Evolutionary conservation across 805 yeast species (phyloP).

Genomic region (Saturnispora hagleri): DNA sequence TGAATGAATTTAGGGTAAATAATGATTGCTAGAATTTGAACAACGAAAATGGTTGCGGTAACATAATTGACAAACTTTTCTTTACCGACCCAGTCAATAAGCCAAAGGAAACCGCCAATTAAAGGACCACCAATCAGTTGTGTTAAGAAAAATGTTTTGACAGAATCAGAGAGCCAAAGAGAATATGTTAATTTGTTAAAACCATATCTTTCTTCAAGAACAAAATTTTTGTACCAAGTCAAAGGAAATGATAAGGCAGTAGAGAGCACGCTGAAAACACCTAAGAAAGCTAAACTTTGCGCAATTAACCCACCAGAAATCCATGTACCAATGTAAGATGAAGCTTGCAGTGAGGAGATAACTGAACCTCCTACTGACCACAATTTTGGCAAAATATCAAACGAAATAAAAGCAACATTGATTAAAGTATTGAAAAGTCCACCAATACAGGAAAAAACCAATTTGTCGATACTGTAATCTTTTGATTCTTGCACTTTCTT

Average conservation of each 20-base stretch:
- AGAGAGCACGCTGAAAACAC: slow-evolving; percentile 40
- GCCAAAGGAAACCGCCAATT: slow-evolving; percentile 65
- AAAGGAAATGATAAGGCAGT: slow-evolving; percentile 56
- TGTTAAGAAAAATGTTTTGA: slow-evolving; percentile 51
- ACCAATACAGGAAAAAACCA: slow-evolving; percentile 53
- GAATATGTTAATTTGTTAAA: slow-evolving; percentile 76
- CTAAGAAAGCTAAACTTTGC: slow-evolving; percentile 60
- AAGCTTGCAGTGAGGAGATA: slow-evolving; percentile 13
- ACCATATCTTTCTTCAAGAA: slow-evolving; percentile 86
- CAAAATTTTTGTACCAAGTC: slow-evolving; percentile 70
- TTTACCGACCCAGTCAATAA: slow-evolving; percentile 64
- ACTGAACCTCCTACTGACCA: slow-evolving; percentile 34
- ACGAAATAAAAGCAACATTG: slow-evolving; percentile 49
- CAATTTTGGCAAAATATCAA: slow-evolving; percentile 53
- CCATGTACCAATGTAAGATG: slow-evolving; percentile 16
- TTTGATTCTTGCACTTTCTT: slow-evolving; percentile 73
- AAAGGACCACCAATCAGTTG: slow-evolving; percentile 62
- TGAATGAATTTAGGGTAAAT: slow-evolving; percentile 78
- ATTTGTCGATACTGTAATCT: slow-evolving; percentile 70
- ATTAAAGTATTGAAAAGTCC: slow-evolving; percentile 43
- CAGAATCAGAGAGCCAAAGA: slow-evolving; percentile 63
- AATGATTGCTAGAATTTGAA: slow-evolving; percentile 68
- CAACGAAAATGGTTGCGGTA: slow-evolving; percentile 57
- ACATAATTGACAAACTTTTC: slow-evolving; percentile 74
- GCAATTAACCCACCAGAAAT: slow-evolving; percentile 48